These are phyloP conservation scores for Sisymbrium irio DNA, from an alignment of 345 rosid genomes.

Conservation along the genomic window DNA sequence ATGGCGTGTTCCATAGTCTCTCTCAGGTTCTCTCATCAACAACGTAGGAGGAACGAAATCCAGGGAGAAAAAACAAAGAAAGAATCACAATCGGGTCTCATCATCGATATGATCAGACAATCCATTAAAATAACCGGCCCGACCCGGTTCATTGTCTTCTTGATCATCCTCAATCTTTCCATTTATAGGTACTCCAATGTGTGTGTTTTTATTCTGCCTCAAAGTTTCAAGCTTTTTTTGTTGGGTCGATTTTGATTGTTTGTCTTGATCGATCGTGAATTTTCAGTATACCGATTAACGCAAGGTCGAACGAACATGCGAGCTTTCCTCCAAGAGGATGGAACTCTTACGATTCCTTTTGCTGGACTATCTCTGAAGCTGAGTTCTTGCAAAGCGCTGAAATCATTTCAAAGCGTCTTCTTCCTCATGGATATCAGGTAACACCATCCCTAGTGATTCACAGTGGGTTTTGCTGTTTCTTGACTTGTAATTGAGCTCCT, in stretches of 20 bases:
- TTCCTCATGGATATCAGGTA: slow-evolving; percentile 74
- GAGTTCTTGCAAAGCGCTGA: slow-evolving; percentile 79
- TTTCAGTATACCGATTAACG: slow-evolving; percentile 8
- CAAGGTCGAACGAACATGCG: slow-evolving; percentile 39
- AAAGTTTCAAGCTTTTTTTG: neutral
- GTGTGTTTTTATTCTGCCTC: neutral
- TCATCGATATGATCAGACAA: slow-evolving; percentile 20
- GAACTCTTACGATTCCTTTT: slow-evolving; percentile 92
- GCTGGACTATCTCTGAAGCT: slow-evolving; percentile 82
- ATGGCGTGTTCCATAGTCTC: neutral
- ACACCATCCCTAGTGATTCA: no score
- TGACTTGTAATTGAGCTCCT: neutral
- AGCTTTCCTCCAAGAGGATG: slow-evolving; percentile 91
- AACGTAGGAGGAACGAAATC: slow-evolving; percentile 3
- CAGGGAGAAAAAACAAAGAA: neutral
- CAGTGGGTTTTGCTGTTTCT: neutral
- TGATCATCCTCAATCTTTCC: slow-evolving; percentile 33
- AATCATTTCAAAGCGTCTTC: slow-evolving; percentile 58
- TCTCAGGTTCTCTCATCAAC: neutral
- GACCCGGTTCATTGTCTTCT: slow-evolving; percentile 23
- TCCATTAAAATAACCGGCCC: slow-evolving; percentile 9
- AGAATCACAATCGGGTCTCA: neutral
- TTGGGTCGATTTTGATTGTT: neutral
- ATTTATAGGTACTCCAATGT: slow-evolving; percentile 35
- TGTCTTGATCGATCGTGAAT: neutral